Evolutionary conservation across 2,329 filamentous ascomycete genomes (phyloP).

Genomic region (Fusarium newnesense): DNA sequence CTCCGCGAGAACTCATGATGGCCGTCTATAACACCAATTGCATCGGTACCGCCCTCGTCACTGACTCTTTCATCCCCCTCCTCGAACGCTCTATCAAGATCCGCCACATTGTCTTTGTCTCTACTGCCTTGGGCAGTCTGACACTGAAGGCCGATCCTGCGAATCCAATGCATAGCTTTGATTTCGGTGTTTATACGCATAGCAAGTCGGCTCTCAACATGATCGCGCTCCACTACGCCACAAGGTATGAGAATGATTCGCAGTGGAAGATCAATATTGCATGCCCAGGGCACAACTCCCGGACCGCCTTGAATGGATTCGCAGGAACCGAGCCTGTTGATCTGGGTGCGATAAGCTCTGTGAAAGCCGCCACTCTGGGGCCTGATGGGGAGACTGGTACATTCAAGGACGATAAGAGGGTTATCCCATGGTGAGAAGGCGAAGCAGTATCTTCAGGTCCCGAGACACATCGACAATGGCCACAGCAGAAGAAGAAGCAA

Average conservation of each 20-base stretch:
- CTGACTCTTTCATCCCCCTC: conserved; percentile 22
- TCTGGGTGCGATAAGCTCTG: conserved; percentile 17
- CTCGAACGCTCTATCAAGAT: conserved; percentile 16
- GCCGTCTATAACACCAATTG: conserved; percentile 29
- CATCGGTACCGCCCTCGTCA: conserved; percentile 29
- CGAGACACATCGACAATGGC: not conserved
- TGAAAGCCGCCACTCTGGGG: not conserved
- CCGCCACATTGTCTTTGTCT: conserved; percentile 30
- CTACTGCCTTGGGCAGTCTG: conserved; percentile 24
- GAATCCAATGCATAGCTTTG: not conserved
- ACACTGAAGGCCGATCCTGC: conserved; percentile 18
- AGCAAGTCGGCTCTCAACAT: conserved; percentile 37
- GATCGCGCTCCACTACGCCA: conserved; percentile 27
- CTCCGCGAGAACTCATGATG: conserved; percentile 23
- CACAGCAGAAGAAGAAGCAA: not conserved
- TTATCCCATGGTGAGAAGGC: conserved; percentile 13
- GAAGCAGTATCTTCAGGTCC: too few relatives aligned
- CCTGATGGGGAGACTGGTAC: conserved; percentile 10
- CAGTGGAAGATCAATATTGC: conserved; percentile 25
- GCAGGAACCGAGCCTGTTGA: not conserved
- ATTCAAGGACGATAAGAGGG: conserved; percentile 12
- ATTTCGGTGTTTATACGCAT: conserved; percentile 22
- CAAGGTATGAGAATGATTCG: conserved; percentile 10
- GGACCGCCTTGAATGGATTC: conserved; percentile 19
- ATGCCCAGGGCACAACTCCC: conserved; percentile 18